phyloP scores from a whole-genome alignment of 352 stramenopile species.

The Blastocystis sp. region DNA sequence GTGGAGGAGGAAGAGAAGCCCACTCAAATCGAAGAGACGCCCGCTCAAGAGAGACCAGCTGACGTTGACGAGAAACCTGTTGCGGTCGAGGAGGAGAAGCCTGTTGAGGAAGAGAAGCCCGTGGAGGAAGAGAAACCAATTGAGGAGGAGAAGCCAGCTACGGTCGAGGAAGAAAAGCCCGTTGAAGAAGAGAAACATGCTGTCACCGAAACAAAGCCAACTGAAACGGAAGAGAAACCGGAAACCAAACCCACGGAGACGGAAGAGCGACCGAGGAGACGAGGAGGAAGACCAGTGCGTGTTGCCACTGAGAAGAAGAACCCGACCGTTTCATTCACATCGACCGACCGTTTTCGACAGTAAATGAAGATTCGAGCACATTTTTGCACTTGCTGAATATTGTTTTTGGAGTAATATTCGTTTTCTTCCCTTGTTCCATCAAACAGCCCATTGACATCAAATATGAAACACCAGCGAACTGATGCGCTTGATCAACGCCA shows the following conservation, averaged over 20 bases:
- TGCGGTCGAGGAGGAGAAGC: background rate
- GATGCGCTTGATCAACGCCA: background rate
- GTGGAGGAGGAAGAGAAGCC: slow-evolving; percentile 1
- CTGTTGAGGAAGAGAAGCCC: background rate
- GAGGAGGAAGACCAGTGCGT: background rate
- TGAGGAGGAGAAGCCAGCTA: slow-evolving; percentile 17
- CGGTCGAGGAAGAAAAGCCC: background rate
- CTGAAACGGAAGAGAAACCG: slow-evolving; percentile 1
- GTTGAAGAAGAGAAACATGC: slow-evolving; percentile 10
- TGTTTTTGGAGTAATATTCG: slow-evolving; percentile 36
- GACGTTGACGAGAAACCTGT: too few relatives aligned
- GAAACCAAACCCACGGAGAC: slow-evolving; percentile 30
- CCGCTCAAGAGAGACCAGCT: too few relatives aligned
- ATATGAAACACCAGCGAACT: too few relatives aligned
- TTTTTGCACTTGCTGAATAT: background rate
- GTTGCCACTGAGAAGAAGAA: background rate
- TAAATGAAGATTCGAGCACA: background rate
- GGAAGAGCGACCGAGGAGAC: background rate
- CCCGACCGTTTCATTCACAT: background rate
- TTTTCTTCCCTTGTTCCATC: background rate
- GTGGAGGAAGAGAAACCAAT: background rate
- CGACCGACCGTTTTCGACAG: background rate
- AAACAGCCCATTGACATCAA: background rate
- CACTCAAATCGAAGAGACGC: too few relatives aligned
- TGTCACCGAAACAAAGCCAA: background rate